A percentile compares a stretch with the other conserved stretches of the same genome.
phyloP scores from a whole-genome alignment of 1,139 yeast species.

The Hemisphaericaspora lyxosophila region DNA sequence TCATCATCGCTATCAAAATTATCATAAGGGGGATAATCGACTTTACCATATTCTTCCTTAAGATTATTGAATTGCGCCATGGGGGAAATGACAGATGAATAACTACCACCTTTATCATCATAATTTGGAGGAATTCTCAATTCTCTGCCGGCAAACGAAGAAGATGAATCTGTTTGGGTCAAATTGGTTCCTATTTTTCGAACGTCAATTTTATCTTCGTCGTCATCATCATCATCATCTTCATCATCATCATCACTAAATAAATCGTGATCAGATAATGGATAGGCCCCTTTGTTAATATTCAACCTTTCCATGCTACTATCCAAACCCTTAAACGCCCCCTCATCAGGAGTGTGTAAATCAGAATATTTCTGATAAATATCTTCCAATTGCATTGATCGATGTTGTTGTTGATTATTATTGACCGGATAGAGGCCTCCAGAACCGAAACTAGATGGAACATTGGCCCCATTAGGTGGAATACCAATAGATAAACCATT shows the following conservation, averaged over 20 bases:
- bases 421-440: background rate
- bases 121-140: constrained; percentile 28
- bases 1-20: constrained; percentile 15
- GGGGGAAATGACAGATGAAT: constrained; percentile 48
- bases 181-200: constrained; percentile 25
- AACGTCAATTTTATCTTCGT: constrained; percentile 27
- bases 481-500: constrained; percentile 12
- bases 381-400: constrained; percentile 43
- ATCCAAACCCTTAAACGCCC: constrained; percentile 11
- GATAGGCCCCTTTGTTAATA: constrained; percentile 33
- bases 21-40: constrained; percentile 10
- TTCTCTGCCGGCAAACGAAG: constrained; percentile 9
- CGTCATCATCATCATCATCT: constrained; percentile 21
- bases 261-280: constrained; percentile 39
- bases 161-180: constrained; percentile 6
- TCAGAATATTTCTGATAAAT: constrained; percentile 47
- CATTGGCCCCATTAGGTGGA: constrained; percentile 3
- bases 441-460: constrained; percentile 1
- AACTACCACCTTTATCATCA: constrained; percentile 34
- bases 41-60: constrained; percentile 41
- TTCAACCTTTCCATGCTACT: constrained; percentile 15
- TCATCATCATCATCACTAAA: constrained; percentile 38
- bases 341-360: constrained; percentile 43
- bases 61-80: constrained; percentile 56
- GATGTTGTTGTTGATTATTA: constrained; percentile 20